These are phyloP conservation scores for Neurospora terricola DNA, from an alignment of 495 filamentous ascomycete genomes.

Conservation along the genomic window DNA sequence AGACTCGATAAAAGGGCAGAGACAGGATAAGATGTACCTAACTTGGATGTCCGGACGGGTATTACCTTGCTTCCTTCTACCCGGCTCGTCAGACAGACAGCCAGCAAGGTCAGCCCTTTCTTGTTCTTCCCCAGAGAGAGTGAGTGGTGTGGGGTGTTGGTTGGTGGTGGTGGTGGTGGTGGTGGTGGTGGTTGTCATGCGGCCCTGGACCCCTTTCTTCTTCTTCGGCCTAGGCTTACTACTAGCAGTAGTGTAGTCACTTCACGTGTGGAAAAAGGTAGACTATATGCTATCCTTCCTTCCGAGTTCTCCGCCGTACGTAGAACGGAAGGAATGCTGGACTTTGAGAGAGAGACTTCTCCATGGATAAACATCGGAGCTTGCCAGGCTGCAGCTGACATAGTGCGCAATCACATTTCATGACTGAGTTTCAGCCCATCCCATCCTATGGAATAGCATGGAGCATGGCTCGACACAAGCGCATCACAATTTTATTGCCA, in stretches of 20 bases:
- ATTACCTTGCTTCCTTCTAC: not conserved
- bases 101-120: not conserved
- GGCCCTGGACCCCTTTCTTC: not conserved
- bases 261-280: not conserved
- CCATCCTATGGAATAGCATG: not conserved
- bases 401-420: not conserved
- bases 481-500: not conserved
- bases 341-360: not conserved
- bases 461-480: not conserved
- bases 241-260: not conserved
- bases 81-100: not conserved
- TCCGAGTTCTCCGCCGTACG: not conserved
- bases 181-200: not conserved
- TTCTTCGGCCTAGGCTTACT: not conserved
- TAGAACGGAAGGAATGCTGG: not conserved
- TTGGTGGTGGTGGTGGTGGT: not conserved
- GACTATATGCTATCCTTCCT: not conserved
- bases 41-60: not conserved
- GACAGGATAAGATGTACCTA: not conserved
- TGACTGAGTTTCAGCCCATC: not conserved
- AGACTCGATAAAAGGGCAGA: not conserved
- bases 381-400: not conserved
- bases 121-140: not conserved
- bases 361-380: not conserved
- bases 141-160: not conserved